phyloP scores from a whole-genome alignment of 805 yeast genomes.

The Danielia reshetovae region DNA sequence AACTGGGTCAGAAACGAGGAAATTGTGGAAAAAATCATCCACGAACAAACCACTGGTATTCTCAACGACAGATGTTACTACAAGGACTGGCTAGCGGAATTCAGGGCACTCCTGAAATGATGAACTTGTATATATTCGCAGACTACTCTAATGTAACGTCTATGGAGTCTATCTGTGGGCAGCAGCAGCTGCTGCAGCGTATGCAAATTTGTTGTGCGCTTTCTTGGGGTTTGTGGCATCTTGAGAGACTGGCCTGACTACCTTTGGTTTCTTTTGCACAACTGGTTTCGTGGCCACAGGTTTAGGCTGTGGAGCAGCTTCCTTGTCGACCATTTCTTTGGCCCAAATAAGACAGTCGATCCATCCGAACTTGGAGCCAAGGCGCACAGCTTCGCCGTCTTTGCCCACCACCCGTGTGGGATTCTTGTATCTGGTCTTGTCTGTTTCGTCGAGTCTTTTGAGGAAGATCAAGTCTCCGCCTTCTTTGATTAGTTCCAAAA shows the following conservation, averaged over 20 bases:
- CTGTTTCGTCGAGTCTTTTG: slow-evolving; percentile 34
- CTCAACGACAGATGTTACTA: slow-evolving; percentile 36
- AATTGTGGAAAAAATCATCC: slow-evolving; percentile 30
- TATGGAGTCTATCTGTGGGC: slow-evolving; percentile 18
- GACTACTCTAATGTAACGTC: neutral
- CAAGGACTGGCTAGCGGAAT: slow-evolving; percentile 32
- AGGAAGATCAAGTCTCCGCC: slow-evolving; percentile 55
- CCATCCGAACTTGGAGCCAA: slow-evolving; percentile 57
- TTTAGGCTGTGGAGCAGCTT: slow-evolving; percentile 1
- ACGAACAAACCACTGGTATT: slow-evolving; percentile 28
- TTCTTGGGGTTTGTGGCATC: slow-evolving; percentile 5
- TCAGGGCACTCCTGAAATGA: slow-evolving; percentile 12
- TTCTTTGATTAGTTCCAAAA: slow-evolving; percentile 55
- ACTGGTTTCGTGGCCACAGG: neutral
- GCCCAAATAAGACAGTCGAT: slow-evolving; percentile 66
- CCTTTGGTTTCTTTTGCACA: slow-evolving; percentile 2
- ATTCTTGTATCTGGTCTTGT: slow-evolving; percentile 21
- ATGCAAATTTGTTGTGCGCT: slow-evolving; percentile 34
- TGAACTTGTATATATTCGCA: too few relatives aligned
- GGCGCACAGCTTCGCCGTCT: slow-evolving; percentile 25
- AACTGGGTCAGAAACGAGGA: slow-evolving; percentile 36
- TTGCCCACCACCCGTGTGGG: slow-evolving; percentile 27
- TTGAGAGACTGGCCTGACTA: slow-evolving; percentile 1
- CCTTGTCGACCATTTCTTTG: slow-evolving; percentile 42
- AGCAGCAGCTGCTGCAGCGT: slow-evolving; percentile 47